Conservation (phyloP, 2,329 filamentous ascomycete species). For the Cadophora sp. region DNA sequence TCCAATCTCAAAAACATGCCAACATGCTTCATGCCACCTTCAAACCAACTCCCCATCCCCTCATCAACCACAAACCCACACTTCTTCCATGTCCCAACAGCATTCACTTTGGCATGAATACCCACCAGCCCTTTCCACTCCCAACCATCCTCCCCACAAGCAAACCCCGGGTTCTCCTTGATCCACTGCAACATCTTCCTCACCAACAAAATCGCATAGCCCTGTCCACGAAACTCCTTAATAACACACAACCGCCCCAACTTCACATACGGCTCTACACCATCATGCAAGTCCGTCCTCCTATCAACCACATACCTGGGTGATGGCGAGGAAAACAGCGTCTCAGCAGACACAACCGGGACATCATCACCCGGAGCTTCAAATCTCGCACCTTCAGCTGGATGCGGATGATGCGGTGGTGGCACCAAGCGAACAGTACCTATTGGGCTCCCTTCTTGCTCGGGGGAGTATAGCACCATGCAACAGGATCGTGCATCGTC, state of each 20-base stretch:
- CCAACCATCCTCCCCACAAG: constrained; percentile 46
- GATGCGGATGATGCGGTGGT: constrained; percentile 62
- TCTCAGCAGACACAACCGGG: background rate
- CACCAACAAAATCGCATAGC: constrained; percentile 25
- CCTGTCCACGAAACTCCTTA: constrained; percentile 58
- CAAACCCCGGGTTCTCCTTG: constrained; percentile 59
- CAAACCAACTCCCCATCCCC: constrained; percentile 77
- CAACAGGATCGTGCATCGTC: constrained; percentile 82
- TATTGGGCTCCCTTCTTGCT: constrained; percentile 33
- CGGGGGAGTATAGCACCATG: constrained; percentile 62
- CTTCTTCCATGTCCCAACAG: constrained; percentile 69
- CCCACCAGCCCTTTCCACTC: constrained; percentile 79
- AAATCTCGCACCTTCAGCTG: constrained; percentile 49
- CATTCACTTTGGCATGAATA: constrained; percentile 77
- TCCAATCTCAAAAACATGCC: constrained; percentile 74
- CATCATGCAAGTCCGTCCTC: constrained; percentile 61
- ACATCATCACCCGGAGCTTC: constrained; percentile 29
- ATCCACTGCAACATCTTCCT: constrained; percentile 71
- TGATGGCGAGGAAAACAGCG: constrained; percentile 19
- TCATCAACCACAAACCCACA: constrained; percentile 79
- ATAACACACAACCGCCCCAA: constrained; percentile 79
- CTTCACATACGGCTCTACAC: constrained; percentile 79
- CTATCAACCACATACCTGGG: constrained; percentile 36
- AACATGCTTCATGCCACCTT: constrained; percentile 85
- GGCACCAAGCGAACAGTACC: constrained; percentile 62